phyloP scores from a whole-genome alignment of 768 basidiomycete genomes.

The Suillus occidentalis region DNA sequence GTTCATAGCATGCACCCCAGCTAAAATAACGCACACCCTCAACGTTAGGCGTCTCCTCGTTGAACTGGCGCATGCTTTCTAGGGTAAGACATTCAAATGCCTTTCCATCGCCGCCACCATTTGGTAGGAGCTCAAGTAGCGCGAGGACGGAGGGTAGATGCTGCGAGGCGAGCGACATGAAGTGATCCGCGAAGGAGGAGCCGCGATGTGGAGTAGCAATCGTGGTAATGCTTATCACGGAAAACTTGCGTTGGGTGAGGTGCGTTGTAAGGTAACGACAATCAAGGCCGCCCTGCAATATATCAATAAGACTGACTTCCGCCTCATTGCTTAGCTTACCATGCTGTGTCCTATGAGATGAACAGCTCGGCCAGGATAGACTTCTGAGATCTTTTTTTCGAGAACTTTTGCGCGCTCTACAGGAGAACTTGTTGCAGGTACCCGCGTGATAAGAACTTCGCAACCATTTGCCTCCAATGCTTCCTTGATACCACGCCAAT shows the following conservation, averaged over 20 bases:
- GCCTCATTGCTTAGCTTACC: conserved; percentile 40
- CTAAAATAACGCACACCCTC: conserved; percentile 85
- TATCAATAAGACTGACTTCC: conserved; percentile 1
- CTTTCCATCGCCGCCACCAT: conserved; percentile 90
- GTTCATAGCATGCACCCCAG: conserved; percentile 92
- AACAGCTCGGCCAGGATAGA: conserved; percentile 79
- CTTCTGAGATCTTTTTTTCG: conserved; percentile 75
- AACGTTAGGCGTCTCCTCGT: conserved; percentile 82
- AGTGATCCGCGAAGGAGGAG: conserved; percentile 90
- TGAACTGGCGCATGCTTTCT: conserved; percentile 88
- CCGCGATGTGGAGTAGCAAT: conserved; percentile 96
- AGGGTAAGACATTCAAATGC: conserved; percentile 89
- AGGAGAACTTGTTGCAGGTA: conserved; percentile 90
- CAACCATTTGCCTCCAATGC: conserved; percentile 85
- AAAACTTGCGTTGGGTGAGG: conserved; percentile 73
- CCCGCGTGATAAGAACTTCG: conserved; percentile 90
- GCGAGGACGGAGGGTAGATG: conserved; percentile 71
- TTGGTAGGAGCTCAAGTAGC: conserved; percentile 81
- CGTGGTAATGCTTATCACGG: conserved; percentile 85
- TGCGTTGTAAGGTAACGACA: conserved; percentile 87
- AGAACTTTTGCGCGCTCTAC: conserved; percentile 88
- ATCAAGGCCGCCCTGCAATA: conserved; percentile 83
- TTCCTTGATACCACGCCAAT: conserved; percentile 97
- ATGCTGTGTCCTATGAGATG: conserved; percentile 90
- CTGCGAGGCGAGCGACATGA: conserved; percentile 67